These are phyloP conservation scores for Ceratobasidium sp. DNA, from an alignment of 1,284 basidiomycete genomes.

Conservation along the genomic window DNA sequence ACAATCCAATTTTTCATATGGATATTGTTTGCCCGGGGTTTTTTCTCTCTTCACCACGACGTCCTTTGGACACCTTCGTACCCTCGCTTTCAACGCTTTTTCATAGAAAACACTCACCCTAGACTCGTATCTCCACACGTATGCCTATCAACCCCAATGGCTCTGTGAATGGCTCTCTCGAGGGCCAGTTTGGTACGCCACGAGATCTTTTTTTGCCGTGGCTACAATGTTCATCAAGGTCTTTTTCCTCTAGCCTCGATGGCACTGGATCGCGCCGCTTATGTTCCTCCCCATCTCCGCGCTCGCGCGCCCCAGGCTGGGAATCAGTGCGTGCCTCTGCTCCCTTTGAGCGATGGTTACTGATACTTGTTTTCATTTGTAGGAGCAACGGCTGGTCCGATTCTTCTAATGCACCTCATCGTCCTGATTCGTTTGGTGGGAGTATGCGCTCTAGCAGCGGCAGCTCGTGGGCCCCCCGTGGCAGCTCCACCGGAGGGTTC, in stretches of 20 bases:
- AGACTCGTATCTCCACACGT: conserved; percentile 44
- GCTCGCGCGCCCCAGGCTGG: conserved; percentile 71
- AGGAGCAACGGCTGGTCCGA: conserved; percentile 79
- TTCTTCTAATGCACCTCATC: conserved; percentile 67
- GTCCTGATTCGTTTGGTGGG: conserved; percentile 56
- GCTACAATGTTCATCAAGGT: conserved; percentile 10
- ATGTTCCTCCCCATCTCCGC: conserved; percentile 94
- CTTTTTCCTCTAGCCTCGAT: conserved; percentile 42
- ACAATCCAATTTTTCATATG: conserved; percentile 44
- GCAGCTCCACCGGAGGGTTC: conserved; percentile 57
- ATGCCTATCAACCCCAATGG: conserved; percentile 46
- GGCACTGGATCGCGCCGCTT: conserved; percentile 65
- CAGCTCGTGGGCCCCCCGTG: conserved; percentile 55
- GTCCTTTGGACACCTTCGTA: conserved; percentile 37
- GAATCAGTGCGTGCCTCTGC: conserved; percentile 69
- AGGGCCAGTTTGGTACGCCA: conserved; percentile 44
- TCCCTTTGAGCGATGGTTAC: conserved; percentile 63
- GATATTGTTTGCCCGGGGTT: conserved; percentile 18
- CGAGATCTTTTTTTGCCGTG: not conserved
- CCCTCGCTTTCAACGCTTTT: not conserved
- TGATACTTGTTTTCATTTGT: conserved; percentile 52
- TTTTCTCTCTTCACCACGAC: conserved; percentile 42
- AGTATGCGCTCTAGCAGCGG: conserved; percentile 59
- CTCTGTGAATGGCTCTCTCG: conserved; percentile 40
- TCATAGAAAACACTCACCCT: conserved; percentile 19